Percentiles rank a stretch among this genome's conserved stretches.
phyloP scores from a whole-genome alignment of 805 yeast species.

The Debaryomyces tyrocola region DNA sequence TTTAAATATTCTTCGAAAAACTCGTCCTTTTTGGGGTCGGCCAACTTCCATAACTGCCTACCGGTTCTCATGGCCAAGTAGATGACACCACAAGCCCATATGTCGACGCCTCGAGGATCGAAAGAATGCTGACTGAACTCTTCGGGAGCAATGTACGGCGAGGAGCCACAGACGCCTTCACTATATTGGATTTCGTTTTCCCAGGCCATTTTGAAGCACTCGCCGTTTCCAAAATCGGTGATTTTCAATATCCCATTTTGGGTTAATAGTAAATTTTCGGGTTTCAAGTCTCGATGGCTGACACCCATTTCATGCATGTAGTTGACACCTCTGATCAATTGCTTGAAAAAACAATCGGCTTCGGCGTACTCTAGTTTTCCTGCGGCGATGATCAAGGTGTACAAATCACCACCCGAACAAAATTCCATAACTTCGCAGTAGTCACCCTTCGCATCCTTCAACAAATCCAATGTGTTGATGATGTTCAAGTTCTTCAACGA shows the following conservation, averaged over 20 bases:
- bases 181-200: conserved; percentile 67
- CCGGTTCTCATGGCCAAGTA: conserved; percentile 96
- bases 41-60: conserved; percentile 86
- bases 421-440: conserved; percentile 86
- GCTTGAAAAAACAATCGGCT: conserved; percentile 90
- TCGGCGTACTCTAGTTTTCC: conserved; percentile 81
- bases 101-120: conserved; percentile 81
- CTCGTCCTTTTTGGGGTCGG: conserved; percentile 72
- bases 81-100: conserved; percentile 93
- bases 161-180: conserved; percentile 80
- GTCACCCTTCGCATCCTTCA: conserved; percentile 80
- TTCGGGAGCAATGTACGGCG: conserved; percentile 92
- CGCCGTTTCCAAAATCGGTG: conserved; percentile 86
- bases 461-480: conserved; percentile 70
- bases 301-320: conserved; percentile 92
- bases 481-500: conserved; percentile 77
- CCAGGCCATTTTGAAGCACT: conserved; percentile 85
- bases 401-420: conserved; percentile 80
- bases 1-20: conserved; percentile 72
- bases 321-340: conserved; percentile 75
- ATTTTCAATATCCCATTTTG: conserved; percentile 73
- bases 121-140: conserved; percentile 65
- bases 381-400: conserved; percentile 68
- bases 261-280: conserved; percentile 78
- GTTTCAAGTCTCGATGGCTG: conserved; percentile 86